Conservation (phyloP, 1,284 basidiomycete genomes). For the Trichosporon ovoides region DNA sequence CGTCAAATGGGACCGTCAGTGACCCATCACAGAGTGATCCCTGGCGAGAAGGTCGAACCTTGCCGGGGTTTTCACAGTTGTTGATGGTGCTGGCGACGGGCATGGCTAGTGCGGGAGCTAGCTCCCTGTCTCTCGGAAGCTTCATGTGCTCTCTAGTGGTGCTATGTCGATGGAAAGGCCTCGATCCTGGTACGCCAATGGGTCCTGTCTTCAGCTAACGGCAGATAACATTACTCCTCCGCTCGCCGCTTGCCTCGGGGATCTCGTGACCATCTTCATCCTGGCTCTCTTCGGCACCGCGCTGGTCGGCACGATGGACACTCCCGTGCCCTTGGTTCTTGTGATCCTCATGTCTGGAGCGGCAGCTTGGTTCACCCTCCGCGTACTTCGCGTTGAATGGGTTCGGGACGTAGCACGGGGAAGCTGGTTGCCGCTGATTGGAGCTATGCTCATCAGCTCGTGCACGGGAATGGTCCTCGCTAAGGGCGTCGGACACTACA, state of each 20-base stretch:
- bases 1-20: slow-evolving; percentile 13
- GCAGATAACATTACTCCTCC: slow-evolving; percentile 92
- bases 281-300: slow-evolving; percentile 58
- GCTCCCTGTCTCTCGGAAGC: slow-evolving; percentile 73
- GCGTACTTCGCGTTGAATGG: slow-evolving; percentile 53
- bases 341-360: slow-evolving; percentile 57
- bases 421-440: slow-evolving; percentile 79
- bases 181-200: slow-evolving; percentile 68
- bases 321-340: slow-evolving; percentile 58
- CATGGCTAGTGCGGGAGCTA: slow-evolving; percentile 80
- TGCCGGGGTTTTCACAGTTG: slow-evolving; percentile 53
- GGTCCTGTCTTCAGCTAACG: background rate
- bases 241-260: slow-evolving; percentile 84
- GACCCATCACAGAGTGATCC: slow-evolving; percentile 18
- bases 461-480: slow-evolving; percentile 89
- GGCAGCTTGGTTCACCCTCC: slow-evolving; percentile 52
- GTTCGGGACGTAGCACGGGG: slow-evolving; percentile 60
- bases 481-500: slow-evolving; percentile 75
- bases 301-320: slow-evolving; percentile 62
- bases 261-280: slow-evolving; percentile 81
- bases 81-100: slow-evolving; percentile 81
- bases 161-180: slow-evolving; percentile 64
- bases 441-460: slow-evolving; percentile 86
- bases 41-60: slow-evolving; percentile 47
- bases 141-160: slow-evolving; percentile 89